These are phyloP conservation scores for Aspergillus sp. DNA, from an alignment of 2,329 filamentous ascomycete species.

Conservation along the genomic window DNA sequence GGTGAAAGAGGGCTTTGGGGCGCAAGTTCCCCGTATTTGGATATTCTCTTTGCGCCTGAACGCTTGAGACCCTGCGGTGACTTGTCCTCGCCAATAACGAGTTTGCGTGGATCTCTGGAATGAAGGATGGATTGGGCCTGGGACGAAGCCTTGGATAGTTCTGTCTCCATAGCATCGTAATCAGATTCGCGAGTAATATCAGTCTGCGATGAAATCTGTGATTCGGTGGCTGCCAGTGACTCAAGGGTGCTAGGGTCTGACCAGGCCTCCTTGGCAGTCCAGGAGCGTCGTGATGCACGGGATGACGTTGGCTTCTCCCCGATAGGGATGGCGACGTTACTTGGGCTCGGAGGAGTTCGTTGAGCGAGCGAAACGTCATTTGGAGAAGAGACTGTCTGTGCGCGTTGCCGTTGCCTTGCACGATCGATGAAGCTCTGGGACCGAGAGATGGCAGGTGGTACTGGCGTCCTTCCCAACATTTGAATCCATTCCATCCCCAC, in stretches of 20 bases:
- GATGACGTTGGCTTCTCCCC: constrained; percentile 57
- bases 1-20: constrained; percentile 28
- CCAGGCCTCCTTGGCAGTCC: constrained; percentile 27
- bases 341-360: constrained; percentile 48
- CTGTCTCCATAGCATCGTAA: constrained; percentile 26
- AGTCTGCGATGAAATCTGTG: constrained; percentile 30
- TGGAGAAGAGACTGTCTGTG: constrained; percentile 22
- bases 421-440: constrained; percentile 53
- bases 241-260: constrained; percentile 35
- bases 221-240: constrained; percentile 26
- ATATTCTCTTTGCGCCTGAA: constrained; percentile 41
- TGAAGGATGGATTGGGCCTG: constrained; percentile 33
- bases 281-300: constrained; percentile 44
- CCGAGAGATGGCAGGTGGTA: constrained; percentile 59
- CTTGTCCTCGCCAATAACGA: constrained; percentile 28
- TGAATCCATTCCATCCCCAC: constrained; percentile 83
- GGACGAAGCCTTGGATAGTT: constrained; percentile 23
- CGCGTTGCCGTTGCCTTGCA: constrained; percentile 37
- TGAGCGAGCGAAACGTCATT: constrained; percentile 26
- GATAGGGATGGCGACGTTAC: constrained; percentile 61
- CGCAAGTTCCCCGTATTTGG: constrained; percentile 37
- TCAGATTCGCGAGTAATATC: constrained; percentile 36
- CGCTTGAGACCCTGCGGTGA: constrained; percentile 37
- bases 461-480: constrained; percentile 69
- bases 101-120: constrained; percentile 27